Percentiles rank a stretch among this genome's conserved stretches.
These are phyloP conservation scores for Yamadazyma conglobata DNA, from an alignment of 1,139 yeast species.

Conservation along the genomic window DNA sequence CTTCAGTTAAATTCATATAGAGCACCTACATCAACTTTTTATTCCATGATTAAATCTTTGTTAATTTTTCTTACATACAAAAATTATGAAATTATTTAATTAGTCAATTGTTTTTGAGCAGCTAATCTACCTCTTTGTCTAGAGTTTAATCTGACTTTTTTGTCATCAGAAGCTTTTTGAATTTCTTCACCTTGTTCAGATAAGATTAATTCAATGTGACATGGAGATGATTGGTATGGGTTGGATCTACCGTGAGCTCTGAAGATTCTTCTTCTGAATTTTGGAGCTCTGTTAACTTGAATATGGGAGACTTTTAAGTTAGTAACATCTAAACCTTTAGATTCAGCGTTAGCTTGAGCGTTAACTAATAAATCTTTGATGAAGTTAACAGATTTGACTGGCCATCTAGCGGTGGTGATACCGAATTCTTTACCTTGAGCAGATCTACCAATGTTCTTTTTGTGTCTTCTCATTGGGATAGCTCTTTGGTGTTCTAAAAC, in stretches of 20 bases:
- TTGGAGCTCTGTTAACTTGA: conserved; percentile 99
- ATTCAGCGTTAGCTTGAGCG: conserved; percentile 99
- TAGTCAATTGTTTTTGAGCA: conserved; percentile 63
- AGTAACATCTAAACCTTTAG: conserved; percentile 96
- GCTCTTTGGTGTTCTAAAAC: conserved; percentile 99
- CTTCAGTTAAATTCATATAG: too few relatives aligned
- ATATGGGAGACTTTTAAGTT: conserved; percentile 95
- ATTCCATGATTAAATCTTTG: conserved; percentile 11
- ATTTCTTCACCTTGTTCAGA: conserved; percentile 95
- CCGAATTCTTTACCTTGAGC: conserved; percentile 99
- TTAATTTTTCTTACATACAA: conserved; percentile 9
- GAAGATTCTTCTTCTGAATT: conserved; percentile 99
- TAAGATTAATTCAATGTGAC: conserved; percentile 96
- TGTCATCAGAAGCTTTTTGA: conserved; percentile 86
- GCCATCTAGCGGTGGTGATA: conserved; percentile 99
- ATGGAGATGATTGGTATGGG: conserved; percentile 98
- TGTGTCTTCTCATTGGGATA: conserved; percentile 98
- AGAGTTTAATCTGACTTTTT: conserved; percentile 75
- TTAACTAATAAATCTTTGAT: conserved; percentile 91
- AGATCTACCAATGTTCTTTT: conserved; percentile 96
- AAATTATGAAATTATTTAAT: conserved; percentile 12
- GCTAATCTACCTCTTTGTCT: conserved; percentile 94
- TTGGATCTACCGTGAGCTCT: conserved; percentile 99
- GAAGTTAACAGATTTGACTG: conserved; percentile 96
- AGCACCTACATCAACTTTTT: neutral